Evolutionary conservation across 495 filamentous ascomycete genomes (phyloP).

Genomic region (Xylaria sp.): DNA sequence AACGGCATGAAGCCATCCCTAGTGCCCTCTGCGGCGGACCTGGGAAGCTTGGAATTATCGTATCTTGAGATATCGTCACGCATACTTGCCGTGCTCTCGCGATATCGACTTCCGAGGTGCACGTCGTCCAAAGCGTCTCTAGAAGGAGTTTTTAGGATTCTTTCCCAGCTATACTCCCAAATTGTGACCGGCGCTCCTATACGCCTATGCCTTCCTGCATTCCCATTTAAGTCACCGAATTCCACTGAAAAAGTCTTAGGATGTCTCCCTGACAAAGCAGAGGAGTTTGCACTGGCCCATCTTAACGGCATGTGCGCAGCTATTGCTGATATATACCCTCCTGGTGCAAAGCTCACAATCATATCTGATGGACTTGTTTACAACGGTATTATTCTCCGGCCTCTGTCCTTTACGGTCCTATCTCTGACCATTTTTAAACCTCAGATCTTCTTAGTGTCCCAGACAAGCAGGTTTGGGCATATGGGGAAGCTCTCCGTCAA

Average conservation of each 20-base stretch:
- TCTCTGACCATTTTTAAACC: not conserved
- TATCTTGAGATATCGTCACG: too few species aligned
- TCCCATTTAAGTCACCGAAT: not conserved
- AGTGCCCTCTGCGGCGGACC: too few species aligned
- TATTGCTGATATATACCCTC: not conserved
- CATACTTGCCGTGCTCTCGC: too few species aligned
- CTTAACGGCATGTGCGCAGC: not conserved
- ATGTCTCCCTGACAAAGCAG: not conserved
- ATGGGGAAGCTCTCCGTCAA: not conserved
- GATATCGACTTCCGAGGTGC: too few species aligned
- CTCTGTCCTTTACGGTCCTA: not conserved
- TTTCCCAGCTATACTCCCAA: too few species aligned
- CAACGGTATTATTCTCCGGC: not conserved
- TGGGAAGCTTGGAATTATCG: too few species aligned
- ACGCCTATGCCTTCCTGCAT: not conserved
- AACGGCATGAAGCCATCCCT: too few species aligned
- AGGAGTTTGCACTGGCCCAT: not conserved
- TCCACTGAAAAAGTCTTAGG: not conserved
- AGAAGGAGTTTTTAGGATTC: too few species aligned
- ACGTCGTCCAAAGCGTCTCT: too few species aligned
- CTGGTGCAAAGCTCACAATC: not conserved
- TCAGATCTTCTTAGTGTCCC: not conserved
- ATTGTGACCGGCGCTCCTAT: too few species aligned
- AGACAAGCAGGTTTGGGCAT: not conserved
- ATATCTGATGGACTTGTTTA: not conserved